phyloP scores from a whole-genome alignment of 345 rosid species.

The Triadica sebifera region DNA sequence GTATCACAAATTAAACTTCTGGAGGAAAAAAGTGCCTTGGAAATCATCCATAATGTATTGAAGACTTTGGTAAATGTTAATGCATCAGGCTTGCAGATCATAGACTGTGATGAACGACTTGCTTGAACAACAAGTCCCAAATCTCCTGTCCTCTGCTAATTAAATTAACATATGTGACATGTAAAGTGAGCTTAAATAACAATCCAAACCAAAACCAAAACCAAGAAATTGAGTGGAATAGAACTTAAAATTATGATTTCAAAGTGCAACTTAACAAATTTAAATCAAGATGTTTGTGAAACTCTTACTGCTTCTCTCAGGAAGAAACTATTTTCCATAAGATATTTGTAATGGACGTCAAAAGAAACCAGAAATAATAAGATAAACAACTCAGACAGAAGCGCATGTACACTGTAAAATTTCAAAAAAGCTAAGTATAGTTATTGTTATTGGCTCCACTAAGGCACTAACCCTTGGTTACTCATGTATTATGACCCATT shows the following conservation, averaged over 20 bases:
- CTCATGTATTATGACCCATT: no score
- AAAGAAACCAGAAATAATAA: no score
- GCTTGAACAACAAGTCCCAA: slow-evolving; percentile 92
- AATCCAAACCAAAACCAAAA: neutral
- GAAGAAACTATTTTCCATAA: no score
- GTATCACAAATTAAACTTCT: neutral
- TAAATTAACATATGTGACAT: neutral
- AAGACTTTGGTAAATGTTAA: slow-evolving; percentile 83
- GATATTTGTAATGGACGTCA: no score
- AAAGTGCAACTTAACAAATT: neutral
- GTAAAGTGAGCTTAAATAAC: neutral
- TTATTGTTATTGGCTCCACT: no score
- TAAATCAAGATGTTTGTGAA: no score
- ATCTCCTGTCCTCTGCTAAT: slow-evolving; percentile 73
- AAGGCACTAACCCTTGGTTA: no score
- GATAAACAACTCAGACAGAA: no score
- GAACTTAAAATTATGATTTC: neutral
- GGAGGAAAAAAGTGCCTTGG: slow-evolving; percentile 54
- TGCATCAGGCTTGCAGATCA: slow-evolving; percentile 84
- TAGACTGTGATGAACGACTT: slow-evolving; percentile 84
- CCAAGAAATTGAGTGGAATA: neutral
- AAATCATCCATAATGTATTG: slow-evolving; percentile 66
- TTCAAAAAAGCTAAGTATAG: no score
- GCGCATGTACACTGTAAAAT: no score
- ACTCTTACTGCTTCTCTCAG: no score